These are phyloP conservation scores for Tulasnella sp. DNA, from an alignment of 768 basidiomycete genomes.

Conservation along the genomic window DNA sequence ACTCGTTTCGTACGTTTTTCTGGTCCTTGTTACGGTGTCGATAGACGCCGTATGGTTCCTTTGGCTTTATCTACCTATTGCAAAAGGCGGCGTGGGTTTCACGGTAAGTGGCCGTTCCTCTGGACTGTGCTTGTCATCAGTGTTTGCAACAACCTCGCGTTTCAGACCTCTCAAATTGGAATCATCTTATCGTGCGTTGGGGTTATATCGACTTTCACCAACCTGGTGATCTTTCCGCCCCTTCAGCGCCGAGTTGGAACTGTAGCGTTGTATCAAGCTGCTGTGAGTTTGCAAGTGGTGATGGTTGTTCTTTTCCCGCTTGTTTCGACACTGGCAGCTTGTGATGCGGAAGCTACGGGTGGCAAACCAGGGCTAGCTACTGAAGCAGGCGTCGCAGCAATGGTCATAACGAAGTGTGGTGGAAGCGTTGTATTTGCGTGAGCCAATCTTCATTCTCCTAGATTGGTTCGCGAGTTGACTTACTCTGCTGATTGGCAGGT, in stretches of 20 bases:
- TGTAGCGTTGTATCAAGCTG: conserved; percentile 3
- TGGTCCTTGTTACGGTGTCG: conserved; percentile 18
- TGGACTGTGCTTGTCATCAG: neutral
- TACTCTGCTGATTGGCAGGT: neutral
- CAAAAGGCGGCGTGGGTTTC: conserved; percentile 20
- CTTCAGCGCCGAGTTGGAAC: conserved; percentile 15
- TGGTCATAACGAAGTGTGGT: neutral
- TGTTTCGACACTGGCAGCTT: neutral
- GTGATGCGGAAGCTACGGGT: neutral
- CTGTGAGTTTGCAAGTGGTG: conserved; percentile 9
- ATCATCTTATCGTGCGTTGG: conserved; percentile 16
- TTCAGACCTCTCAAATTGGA: conserved; percentile 19
- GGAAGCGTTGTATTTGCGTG: conserved; percentile 5
- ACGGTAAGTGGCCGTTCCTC: neutral
- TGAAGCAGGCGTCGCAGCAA: neutral
- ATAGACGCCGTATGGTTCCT: conserved; percentile 20
- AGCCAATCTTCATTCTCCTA: neutral
- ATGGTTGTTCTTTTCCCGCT: conserved; percentile 20
- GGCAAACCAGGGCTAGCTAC: neutral
- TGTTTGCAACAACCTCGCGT: neutral
- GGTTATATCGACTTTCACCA: conserved; percentile 17
- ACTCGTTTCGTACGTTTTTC: conserved; percentile 19
- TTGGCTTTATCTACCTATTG: conserved; percentile 21
- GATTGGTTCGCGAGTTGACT: neutral
- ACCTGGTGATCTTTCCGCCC: conserved; percentile 19